Conservation (phyloP, 495 filamentous ascomycete species). For the Hypoxylon perforatum region DNA sequence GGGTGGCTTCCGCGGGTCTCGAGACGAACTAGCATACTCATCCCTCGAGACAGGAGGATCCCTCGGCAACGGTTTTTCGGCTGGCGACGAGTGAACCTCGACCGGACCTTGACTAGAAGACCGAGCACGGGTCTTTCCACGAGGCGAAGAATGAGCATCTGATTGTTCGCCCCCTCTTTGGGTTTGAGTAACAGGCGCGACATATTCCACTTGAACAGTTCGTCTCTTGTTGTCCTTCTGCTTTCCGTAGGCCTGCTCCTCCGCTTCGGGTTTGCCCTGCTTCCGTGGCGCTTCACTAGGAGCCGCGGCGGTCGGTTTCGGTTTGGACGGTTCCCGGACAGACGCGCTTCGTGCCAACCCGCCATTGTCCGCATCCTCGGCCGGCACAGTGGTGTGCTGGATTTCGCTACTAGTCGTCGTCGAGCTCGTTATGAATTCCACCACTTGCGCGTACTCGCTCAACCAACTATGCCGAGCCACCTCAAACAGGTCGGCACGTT, state of each 20-base stretch:
- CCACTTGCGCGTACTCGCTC: slow-evolving; percentile 93
- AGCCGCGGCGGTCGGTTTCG: slow-evolving; percentile 63
- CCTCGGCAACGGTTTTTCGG: slow-evolving; percentile 64
- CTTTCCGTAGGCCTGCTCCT: slow-evolving; percentile 64
- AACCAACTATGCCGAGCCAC: slow-evolving; percentile 99
- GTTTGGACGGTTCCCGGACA: slow-evolving; percentile 86
- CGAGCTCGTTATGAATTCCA: slow-evolving; percentile 94
- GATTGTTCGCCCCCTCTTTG: slow-evolving; percentile 59
- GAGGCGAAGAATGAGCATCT: slow-evolving; percentile 35
- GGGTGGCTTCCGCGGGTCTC: slow-evolving; percentile 55
- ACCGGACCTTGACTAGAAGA: slow-evolving; percentile 61
- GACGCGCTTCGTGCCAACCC: slow-evolving; percentile 84
- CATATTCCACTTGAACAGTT: slow-evolving; percentile 98
- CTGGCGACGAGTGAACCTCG: slow-evolving; percentile 53
- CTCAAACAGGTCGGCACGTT: slow-evolving; percentile 95
- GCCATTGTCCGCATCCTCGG: slow-evolving; percentile 75
- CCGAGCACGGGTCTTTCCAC: slow-evolving; percentile 63
- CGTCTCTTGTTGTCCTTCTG: slow-evolving; percentile 90
- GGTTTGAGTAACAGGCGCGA: slow-evolving; percentile 88
- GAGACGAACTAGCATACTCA: slow-evolving; percentile 53
- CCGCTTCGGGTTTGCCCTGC: slow-evolving; percentile 78
- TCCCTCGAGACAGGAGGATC: slow-evolving; percentile 61
- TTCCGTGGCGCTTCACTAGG: slow-evolving; percentile 78
- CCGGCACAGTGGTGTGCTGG: slow-evolving; percentile 77
- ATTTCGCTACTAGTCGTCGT: slow-evolving; percentile 90